Conservation (phyloP, 345 rosid genomes). For the Syzygium oleosum region DNA sequence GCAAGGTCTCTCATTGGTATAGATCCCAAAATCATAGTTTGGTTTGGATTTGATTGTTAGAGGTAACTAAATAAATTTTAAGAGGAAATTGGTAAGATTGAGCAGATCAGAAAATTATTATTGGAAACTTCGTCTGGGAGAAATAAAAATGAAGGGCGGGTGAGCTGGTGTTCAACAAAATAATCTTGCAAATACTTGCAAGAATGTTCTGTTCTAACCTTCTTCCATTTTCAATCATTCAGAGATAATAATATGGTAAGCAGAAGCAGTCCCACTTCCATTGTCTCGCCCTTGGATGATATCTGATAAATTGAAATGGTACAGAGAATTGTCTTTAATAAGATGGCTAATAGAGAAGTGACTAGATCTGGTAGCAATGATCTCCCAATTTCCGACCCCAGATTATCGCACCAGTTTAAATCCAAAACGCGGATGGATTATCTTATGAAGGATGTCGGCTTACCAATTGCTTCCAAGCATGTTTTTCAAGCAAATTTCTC, state of each 20-base stretch:
- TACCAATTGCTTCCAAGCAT: not conserved
- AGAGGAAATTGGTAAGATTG: not conserved
- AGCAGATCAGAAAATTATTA: not conserved
- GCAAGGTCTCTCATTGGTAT: not conserved
- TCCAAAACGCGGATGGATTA: not conserved
- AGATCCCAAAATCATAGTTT: not conserved
- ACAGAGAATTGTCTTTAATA: not conserved
- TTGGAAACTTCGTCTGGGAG: not conserved
- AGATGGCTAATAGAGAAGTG: not conserved
- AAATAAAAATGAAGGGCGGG: not conserved
- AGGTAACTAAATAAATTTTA: not conserved
- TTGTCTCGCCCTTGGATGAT: not conserved
- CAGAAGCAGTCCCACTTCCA: not conserved
- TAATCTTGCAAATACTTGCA: not conserved
- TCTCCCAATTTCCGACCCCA: not conserved
- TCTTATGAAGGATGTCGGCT: not conserved
- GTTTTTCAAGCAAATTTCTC: not conserved
- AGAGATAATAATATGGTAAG: not conserved
- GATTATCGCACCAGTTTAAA: not conserved
- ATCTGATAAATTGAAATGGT: not conserved
- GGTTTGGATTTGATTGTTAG: not conserved
- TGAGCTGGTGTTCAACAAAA: not conserved
- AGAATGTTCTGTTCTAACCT: not conserved
- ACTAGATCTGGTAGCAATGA: not conserved
- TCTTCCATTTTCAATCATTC: not conserved